Conservation (phyloP, 2,329 filamentous ascomycete species). For the Hortaea sp. region DNA sequence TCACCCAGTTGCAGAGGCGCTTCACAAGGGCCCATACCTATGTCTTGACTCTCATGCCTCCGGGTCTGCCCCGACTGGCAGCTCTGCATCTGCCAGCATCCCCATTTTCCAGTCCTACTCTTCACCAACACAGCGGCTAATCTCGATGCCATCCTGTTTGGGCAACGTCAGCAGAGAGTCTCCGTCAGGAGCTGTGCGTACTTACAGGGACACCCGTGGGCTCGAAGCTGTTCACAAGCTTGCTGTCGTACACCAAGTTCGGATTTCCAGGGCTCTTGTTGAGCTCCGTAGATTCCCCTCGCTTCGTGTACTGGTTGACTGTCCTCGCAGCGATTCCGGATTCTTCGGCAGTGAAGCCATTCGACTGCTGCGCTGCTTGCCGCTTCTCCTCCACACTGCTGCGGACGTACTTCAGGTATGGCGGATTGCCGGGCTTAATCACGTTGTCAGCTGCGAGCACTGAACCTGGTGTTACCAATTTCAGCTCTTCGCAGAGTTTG, state of each 20-base stretch:
- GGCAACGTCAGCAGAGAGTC: slow-evolving; percentile 5
- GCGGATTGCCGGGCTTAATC: slow-evolving; percentile 60
- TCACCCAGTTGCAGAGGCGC: no score
- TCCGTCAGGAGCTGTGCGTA: slow-evolving; percentile 5
- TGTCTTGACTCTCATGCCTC: no score
- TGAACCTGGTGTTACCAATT: slow-evolving; percentile 51
- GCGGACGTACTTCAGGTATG: slow-evolving; percentile 61
- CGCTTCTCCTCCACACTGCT: slow-evolving; percentile 54
- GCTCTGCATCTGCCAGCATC: no score
- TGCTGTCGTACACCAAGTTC: slow-evolving; percentile 55
- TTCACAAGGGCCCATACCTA: no score
- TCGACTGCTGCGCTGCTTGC: slow-evolving; percentile 26
- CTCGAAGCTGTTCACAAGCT: slow-evolving; percentile 55
- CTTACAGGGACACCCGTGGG: slow-evolving; percentile 56
- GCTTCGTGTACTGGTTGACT: slow-evolving; percentile 39
- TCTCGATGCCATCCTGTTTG: slow-evolving; percentile 55
- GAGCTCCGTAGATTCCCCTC: slow-evolving; percentile 38
- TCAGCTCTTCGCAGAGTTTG: slow-evolving; percentile 65
- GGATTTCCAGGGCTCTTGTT: slow-evolving; percentile 46
- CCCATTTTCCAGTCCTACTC: slow-evolving; percentile 4
- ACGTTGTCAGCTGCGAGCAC: slow-evolving; percentile 62
- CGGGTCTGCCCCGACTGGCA: no score
- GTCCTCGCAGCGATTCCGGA: slow-evolving; percentile 35
- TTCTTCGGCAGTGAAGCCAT: slow-evolving; percentile 24
- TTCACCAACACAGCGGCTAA: slow-evolving; percentile 47